A percentile compares a stretch with the other conserved stretches of the same genome.
Conservation (phyloP, 192 early-diverging fungal genomes). For the Phycomyces nitens region DNA sequence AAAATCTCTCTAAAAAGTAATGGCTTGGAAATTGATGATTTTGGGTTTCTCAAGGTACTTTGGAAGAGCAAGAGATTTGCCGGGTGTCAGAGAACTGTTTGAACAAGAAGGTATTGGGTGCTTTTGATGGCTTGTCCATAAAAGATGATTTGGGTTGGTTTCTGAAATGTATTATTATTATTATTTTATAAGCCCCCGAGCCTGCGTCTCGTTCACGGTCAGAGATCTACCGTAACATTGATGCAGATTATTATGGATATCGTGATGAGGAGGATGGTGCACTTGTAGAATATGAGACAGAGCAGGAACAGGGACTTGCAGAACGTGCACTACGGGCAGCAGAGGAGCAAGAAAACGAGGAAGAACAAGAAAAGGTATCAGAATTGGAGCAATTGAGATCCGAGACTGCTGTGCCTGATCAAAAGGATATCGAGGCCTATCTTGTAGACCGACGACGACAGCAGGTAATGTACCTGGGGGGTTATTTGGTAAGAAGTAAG, state of each 20-base stretch:
- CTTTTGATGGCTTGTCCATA: too few relatives aligned
- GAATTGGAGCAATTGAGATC: conserved; percentile 1
- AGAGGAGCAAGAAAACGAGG: conserved; percentile 6
- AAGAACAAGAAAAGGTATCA: conserved; percentile 29
- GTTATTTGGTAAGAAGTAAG: not conserved
- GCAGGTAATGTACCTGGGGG: conserved; percentile 34
- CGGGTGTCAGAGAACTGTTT: conserved; percentile 90
- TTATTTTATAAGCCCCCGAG: conserved; percentile 31
- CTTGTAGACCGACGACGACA: conserved; percentile 69
- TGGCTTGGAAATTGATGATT: not conserved
- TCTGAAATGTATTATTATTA: not conserved
- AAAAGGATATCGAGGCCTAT: conserved; percentile 74
- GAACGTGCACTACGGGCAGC: conserved; percentile 3
- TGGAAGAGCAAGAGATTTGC: conserved; percentile 91
- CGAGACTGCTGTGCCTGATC: conserved; percentile 53
- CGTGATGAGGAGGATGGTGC: conserved; percentile 86
- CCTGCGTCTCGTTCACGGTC: conserved; percentile 54
- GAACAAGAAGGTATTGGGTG: conserved; percentile 72
- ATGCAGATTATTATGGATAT: conserved; percentile 95
- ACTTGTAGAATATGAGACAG: conserved; percentile 74
- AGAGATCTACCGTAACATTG: conserved; percentile 75
- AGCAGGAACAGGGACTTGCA: conserved; percentile 46
- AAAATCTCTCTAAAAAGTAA: not conserved
- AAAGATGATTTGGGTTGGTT: too few relatives aligned
- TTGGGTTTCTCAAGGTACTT: conserved; percentile 63